Percentiles rank a stretch among this genome's conserved stretches.
These are phyloP conservation scores for Paraphoma chrysanthemicola DNA, from an alignment of 2,329 filamentous ascomycete genomes.

Conservation along the genomic window DNA sequence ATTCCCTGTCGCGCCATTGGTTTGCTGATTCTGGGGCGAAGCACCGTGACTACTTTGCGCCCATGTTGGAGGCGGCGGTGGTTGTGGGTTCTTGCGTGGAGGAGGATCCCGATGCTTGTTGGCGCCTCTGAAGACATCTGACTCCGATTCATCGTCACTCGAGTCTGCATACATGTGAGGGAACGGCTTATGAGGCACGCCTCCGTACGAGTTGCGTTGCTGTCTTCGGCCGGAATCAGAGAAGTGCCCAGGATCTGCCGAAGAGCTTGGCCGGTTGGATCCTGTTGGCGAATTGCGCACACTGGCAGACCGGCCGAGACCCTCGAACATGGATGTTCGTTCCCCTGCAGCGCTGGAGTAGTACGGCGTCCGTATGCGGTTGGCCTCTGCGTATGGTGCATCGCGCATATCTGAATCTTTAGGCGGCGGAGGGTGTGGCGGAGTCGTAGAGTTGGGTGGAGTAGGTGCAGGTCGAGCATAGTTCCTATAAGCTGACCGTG, in stretches of 20 bases:
- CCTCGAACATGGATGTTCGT: constrained; percentile 62
- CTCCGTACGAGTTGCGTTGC: constrained; percentile 34
- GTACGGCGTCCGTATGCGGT: constrained; percentile 62
- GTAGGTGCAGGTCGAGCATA: constrained; percentile 43
- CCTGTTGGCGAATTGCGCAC: constrained; percentile 57
- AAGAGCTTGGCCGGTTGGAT: constrained; percentile 26
- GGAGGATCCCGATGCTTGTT: constrained; percentile 22
- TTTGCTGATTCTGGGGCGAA: constrained; percentile 21
- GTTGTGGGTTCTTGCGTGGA: constrained; percentile 23
- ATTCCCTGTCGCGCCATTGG: constrained; percentile 21
- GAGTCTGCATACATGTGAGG: constrained; percentile 40
- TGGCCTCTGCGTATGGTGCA: constrained; percentile 53
- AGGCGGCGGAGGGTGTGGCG: constrained; percentile 6
- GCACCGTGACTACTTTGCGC: constrained; percentile 20
- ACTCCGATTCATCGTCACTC: constrained; percentile 38
- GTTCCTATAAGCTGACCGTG: constrained; percentile 58
- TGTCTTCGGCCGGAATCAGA: constrained; percentile 41
- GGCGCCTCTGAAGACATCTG: constrained; percentile 23
- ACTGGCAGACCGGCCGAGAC: constrained; percentile 61
- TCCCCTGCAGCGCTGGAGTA: constrained; percentile 60
- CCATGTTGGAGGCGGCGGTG: constrained; percentile 25
- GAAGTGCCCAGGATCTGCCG: constrained; percentile 31
- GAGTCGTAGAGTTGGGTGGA: constrained; percentile 29
- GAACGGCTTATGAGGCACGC: constrained; percentile 27
- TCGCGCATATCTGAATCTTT: constrained; percentile 33